Base-by-base conservation (phyloP, 2,329 filamentous ascomycete species). In the Pseudogymnoascus sp. region DNA sequence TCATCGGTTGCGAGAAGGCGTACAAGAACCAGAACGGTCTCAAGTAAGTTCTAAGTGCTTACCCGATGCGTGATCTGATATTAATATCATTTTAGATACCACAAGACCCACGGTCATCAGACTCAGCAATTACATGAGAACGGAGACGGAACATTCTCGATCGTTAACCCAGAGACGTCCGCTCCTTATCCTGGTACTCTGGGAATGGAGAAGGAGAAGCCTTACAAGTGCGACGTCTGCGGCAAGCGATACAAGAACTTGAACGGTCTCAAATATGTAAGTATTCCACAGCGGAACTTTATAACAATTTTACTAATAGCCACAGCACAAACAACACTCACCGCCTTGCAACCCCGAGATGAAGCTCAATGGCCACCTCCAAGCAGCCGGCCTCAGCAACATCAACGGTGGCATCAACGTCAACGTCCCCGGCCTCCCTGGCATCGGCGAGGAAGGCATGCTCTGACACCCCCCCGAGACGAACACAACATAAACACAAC, bases 191-290 rank as follows among this genome's bases (percentile, higher is more conserved):
- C 94, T 0, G 94, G 94, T 33, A 97, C 94, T 0, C 80, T 96
- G 36, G 94, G 94, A n/a, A 99, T 99, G 94, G 94, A 99, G 77
- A 99, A 97, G 74, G 93, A 97, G 78, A 99, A 99, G 79, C 94
- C 94, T 2, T 97, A 97, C 74, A 92, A 92, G 71, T 99, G 94
- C 74, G 92, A 97, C 66, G 88, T 92, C 9, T 99, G 94, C 72
- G 92, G 93, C 70, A 99, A 99, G 79, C 89, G 94, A 60, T 99
- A 99, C 78, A 99, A 99, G 85, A 99, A 99, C 72, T 76, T 99
- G 64, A 99, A 99, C 75, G 94, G 94, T 5, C 83, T 99, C 65
- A 99, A 99, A 85, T 99, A 99, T 72, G 84, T 87, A 76, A 75
- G 84, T 77, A 37, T 36, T 36, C 47, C 40, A 39, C 36, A 59